Base-by-base conservation (phyloP, 768 basidiomycete species). In the Pulveroboletus frians region DNA sequence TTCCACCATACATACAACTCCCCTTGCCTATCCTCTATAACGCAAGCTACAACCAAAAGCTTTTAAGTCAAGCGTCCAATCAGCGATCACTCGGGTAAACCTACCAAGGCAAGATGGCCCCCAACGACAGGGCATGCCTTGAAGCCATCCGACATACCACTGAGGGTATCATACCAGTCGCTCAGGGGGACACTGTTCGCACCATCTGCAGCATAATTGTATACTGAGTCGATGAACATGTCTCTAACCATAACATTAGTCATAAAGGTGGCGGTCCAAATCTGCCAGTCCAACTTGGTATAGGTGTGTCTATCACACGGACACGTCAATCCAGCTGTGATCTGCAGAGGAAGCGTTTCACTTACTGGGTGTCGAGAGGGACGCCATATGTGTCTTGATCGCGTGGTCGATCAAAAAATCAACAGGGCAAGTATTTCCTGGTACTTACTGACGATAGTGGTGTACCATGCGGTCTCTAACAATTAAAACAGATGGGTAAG, bases 231-330 rank as follows among this genome's bases (percentile, higher is more conserved):
- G 34, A 84, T 73, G 55, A 83, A 72, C 37, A 76, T 66, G 56
- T 83, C 74, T 39, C 81, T 73, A 1, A 62, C 66, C 0, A 69
- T 55, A 3, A 58, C 70, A 56, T 75, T 72, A 1, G 76, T 76
- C 56, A 74, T 75, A 13, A 77, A 75, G 5, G 70, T 76, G 15
- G 79, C 76, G 0, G 77, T 79, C 72, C 75, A 83, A 6, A 81
- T 75, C 43, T 80, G 66, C 82, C 81, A 83, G 53, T 81, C 81
- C 51, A 77, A 75, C 64, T 81, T 81, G 36, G 78, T 78, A 54
- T 80, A 81, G 9, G 76, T 76, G 53, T 79, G 75, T 34, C 76
- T 60, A 31, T 17, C 23, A 26, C 5, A 14, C 5, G 5, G 4
- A 7, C 15, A 9, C 10, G n/a, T 60, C 38, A 49, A 18, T 21